Evolutionary conservation across 23 red algal species (phyloP).

Genomic region (Cyanidioschyzon merolae): DNA sequence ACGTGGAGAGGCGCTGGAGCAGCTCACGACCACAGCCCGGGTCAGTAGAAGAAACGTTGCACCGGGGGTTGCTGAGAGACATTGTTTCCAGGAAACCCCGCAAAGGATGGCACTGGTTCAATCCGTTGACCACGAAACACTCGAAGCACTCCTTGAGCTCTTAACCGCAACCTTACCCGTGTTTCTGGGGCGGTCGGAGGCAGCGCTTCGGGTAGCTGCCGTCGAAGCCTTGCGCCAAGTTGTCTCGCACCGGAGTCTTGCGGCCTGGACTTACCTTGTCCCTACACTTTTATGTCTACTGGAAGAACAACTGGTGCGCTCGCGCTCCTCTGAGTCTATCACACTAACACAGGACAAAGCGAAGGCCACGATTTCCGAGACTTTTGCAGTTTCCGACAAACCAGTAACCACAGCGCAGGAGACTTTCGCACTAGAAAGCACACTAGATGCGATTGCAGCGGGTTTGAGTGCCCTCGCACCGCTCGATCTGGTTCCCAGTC

Average conservation of each 20-base stretch:
- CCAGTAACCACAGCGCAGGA: neutral
- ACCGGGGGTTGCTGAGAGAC: neutral
- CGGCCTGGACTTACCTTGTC: neutral
- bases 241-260: neutral
- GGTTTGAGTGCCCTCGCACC: neutral
- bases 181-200: neutral
- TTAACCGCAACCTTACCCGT: neutral
- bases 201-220: neutral
- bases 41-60: no score
- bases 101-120: neutral
- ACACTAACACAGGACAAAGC: neutral
- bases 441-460: neutral
- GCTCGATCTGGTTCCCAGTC: neutral
- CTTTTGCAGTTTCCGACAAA: no score
- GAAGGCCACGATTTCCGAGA: no score
- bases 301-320: neutral
- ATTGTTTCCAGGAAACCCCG: neutral
- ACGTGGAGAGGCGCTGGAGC: neutral
- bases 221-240: neutral
- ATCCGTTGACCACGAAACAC: neutral
- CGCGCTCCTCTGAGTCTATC: neutral
- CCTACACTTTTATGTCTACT: neutral
- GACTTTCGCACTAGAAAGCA: neutral
- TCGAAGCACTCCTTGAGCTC: neutral
- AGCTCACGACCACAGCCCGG: no score